Percentiles rank a stretch among this genome's conserved stretches.
These are phyloP conservation scores for Colletotrichum sp. DNA, from an alignment of 2,329 filamentous ascomycete species.

Conservation along the genomic window DNA sequence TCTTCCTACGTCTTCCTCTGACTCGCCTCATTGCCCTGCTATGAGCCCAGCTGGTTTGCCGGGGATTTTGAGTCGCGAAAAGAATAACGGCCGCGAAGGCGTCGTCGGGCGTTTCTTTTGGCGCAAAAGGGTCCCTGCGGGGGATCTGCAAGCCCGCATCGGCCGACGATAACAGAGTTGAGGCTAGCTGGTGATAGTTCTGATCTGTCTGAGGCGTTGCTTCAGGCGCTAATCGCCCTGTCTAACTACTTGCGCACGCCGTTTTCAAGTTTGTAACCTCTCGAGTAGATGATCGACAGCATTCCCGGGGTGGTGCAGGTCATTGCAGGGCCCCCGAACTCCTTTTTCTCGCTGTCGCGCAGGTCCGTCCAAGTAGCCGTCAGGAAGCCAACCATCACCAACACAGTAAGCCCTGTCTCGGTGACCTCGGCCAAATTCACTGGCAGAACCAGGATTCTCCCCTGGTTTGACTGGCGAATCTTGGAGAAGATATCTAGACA, in stretches of 20 bases:
- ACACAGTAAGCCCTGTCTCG: conserved; percentile 15
- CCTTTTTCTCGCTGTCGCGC: not conserved
- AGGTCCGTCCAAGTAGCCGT: not conserved
- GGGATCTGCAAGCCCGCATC: conserved; percentile 5
- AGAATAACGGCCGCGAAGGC: not conserved
- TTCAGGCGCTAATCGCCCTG: not conserved
- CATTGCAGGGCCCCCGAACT: not conserved
- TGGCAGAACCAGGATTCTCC: not conserved
- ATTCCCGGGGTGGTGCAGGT: not conserved
- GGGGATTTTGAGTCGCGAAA: not conserved
- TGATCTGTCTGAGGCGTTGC: conserved; percentile 1
- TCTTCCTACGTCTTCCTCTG: not conserved
- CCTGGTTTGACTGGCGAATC: not conserved
- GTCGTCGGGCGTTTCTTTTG: not conserved
- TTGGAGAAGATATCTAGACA: not conserved
- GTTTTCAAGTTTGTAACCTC: not conserved
- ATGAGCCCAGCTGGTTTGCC: not conserved
- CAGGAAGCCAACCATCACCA: not conserved
- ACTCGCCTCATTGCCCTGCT: not conserved
- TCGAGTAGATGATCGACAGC: not conserved
- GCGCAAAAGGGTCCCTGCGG: conserved; percentile 4
- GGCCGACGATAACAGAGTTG: conserved; percentile 6
- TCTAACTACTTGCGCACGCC: not conserved
- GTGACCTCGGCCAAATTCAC: conserved; percentile 10
- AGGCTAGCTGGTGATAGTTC: conserved; percentile 11